A percentile compares a stretch with the other conserved stretches of the same genome.
These are phyloP conservation scores for Podospora australis DNA, from an alignment of 495 filamentous ascomycete genomes.

Conservation along the genomic window DNA sequence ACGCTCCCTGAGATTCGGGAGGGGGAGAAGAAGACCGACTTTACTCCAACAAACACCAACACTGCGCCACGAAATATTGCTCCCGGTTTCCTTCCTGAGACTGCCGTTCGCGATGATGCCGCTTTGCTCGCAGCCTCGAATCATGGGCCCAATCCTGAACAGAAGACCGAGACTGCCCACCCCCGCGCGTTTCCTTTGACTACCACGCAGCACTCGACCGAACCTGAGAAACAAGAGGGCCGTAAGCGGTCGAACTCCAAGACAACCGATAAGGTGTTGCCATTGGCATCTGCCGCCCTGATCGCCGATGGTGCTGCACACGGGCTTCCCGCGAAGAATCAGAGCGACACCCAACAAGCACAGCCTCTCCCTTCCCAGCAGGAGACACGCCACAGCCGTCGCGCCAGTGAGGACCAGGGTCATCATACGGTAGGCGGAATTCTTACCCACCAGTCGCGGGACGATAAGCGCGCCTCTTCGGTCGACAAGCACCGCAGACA, in stretches of 20 bases:
- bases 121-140: slow-evolving; percentile 2
- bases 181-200: slow-evolving; percentile 4
- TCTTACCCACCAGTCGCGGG: neutral
- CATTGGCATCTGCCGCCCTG: slow-evolving; percentile 14
- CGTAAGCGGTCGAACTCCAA: neutral
- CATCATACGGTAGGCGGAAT: neutral
- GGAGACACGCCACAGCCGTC: neutral
- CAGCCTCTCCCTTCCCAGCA: slow-evolving; percentile 5
- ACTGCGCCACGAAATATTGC: neutral
- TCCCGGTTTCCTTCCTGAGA: slow-evolving; percentile 6
- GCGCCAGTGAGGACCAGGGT: neutral
- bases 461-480: slow-evolving; percentile 1
- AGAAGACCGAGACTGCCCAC: neutral
- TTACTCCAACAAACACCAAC: neutral
- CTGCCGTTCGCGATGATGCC: slow-evolving; percentile 5
- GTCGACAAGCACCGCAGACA: slow-evolving; percentile 6
- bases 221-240: neutral
- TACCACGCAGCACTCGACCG: too few species aligned
- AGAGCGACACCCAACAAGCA: slow-evolving; percentile 8
- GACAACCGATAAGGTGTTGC: neutral
- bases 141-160: too few species aligned
- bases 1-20: slow-evolving; percentile 14
- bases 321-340: slow-evolving; percentile 14
- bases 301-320: slow-evolving; percentile 12
- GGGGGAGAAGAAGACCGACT: neutral